Evolutionary conservation across 768 basidiomycete genomes (phyloP).

Genomic region (Boletales sp.): DNA sequence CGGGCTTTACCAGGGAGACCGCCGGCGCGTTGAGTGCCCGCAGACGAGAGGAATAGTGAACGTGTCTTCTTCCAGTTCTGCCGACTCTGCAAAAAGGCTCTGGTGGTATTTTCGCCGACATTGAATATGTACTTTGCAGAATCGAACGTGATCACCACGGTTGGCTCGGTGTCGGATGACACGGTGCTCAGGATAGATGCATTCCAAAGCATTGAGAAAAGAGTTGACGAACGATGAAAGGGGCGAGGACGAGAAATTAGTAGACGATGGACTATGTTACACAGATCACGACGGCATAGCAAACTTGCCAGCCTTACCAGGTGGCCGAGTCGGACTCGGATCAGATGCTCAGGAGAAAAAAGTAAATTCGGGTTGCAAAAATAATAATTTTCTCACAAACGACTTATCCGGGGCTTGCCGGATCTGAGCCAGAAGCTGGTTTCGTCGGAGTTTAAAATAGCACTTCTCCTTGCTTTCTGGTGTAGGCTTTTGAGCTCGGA

Average conservation of each 20-base stretch:
- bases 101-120: slow-evolving; percentile 74
- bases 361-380: background rate
- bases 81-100: slow-evolving; percentile 67
- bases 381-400: background rate
- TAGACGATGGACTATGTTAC: slow-evolving; percentile 18
- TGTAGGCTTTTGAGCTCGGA: no score
- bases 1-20: slow-evolving; percentile 68
- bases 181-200: slow-evolving; percentile 53
- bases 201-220: slow-evolving; percentile 53
- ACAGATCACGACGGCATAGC: slow-evolving; percentile 22
- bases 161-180: slow-evolving; percentile 79
- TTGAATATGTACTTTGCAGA: slow-evolving; percentile 86
- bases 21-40: slow-evolving; percentile 56
- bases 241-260: slow-evolving; percentile 6
- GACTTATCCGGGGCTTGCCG: no score
- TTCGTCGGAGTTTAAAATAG: no score
- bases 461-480: no score
- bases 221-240: slow-evolving; percentile 15
- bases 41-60: slow-evolving; percentile 69
- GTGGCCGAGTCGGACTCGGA: background rate
- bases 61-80: slow-evolving; percentile 63
- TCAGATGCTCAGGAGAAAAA: background rate
- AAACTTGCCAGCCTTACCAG: slow-evolving; percentile 22
- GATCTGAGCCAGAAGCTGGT: no score
- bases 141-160: slow-evolving; percentile 72